phyloP scores from a whole-genome alignment of 2,329 filamentous ascomycete species.

The Domatiomyces catenatus region DNA sequence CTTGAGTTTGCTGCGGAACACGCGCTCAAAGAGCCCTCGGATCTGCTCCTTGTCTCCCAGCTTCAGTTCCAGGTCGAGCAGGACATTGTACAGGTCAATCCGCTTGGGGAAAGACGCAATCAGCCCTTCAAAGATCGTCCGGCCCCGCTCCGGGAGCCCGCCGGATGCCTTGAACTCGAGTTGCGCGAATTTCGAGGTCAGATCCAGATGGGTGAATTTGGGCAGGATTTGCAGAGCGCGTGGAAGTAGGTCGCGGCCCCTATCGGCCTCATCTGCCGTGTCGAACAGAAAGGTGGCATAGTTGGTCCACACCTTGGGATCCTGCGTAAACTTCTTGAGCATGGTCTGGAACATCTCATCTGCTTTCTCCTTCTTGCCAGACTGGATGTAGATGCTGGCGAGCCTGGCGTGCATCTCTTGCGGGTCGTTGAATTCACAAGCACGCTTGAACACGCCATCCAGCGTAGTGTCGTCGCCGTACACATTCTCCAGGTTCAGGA shows the following conservation, averaged over 20 bases:
- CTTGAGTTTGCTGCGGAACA: slow-evolving; percentile 51
- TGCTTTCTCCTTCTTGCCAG: slow-evolving; percentile 70
- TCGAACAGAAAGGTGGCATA: slow-evolving; percentile 87
- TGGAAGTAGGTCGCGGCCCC: slow-evolving; percentile 60
- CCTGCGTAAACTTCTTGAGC: slow-evolving; percentile 71
- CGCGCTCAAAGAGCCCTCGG: slow-evolving; percentile 68
- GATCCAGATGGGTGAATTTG: slow-evolving; percentile 49
- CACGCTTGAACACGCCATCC: slow-evolving; percentile 76
- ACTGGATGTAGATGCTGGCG: slow-evolving; percentile 88
- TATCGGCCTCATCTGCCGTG: slow-evolving; percentile 52
- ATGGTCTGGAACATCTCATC: slow-evolving; percentile 75
- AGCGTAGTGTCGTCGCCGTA: slow-evolving; percentile 73
- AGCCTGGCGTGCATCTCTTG: slow-evolving; percentile 80
- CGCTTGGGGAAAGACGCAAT: slow-evolving; percentile 75
- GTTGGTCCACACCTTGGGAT: slow-evolving; percentile 75
- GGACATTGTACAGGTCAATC: slow-evolving; percentile 82
- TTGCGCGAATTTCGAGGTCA: slow-evolving; percentile 76
- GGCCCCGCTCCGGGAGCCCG: slow-evolving; percentile 76
- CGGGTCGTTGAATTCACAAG: slow-evolving; percentile 84
- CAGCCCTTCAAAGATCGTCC: slow-evolving; percentile 85
- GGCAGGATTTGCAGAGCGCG: slow-evolving; percentile 76
- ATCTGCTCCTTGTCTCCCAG: slow-evolving; percentile 47
- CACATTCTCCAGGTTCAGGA: slow-evolving; percentile 83
- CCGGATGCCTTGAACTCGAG: slow-evolving; percentile 76
- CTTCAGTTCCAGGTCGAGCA: slow-evolving; percentile 67